Conservation (phyloP, 169 alveolate genomes). For the Eimeria tenella region DNA sequence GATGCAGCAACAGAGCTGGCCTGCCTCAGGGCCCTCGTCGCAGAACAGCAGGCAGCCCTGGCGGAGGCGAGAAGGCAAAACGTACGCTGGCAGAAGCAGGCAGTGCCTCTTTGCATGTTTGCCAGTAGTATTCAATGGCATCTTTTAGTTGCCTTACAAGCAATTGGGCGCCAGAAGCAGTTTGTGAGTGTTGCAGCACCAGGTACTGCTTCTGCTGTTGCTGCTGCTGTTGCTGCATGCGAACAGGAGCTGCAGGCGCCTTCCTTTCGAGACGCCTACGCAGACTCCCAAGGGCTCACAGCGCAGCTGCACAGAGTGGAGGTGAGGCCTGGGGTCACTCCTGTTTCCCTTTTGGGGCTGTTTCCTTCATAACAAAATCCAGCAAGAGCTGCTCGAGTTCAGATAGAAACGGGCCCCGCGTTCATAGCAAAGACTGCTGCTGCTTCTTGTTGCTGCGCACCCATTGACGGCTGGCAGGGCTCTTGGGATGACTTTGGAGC, state of each 20-base stretch:
- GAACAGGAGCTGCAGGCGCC: constrained; percentile 25
- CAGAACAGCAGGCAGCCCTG: constrained; percentile 35
- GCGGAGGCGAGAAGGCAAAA: constrained; percentile 8
- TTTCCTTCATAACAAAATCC: no score
- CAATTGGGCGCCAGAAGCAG: not conserved
- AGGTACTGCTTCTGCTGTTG: not conserved
- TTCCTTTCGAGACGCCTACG: not conserved
- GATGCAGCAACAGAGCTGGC: not conserved
- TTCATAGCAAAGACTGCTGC: not conserved
- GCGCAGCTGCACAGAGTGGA: constrained; percentile 54
- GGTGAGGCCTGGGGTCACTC: not conserved
- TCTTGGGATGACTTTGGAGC: no score
- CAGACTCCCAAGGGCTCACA: constrained; percentile 8
- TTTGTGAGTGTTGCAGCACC: no score
- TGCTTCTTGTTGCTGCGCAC: not conserved
- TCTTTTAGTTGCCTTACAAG: not conserved
- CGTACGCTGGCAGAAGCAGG: not conserved
- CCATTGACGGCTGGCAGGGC: no score
- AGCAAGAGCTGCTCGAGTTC: no score
- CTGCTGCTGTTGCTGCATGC: constrained; percentile 36
- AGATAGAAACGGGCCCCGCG: no score
- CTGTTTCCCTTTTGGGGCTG: not conserved
- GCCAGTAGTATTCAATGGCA: not conserved
- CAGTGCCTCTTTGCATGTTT: not conserved
- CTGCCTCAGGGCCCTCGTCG: constrained; percentile 32